phyloP scores from a whole-genome alignment of 2,329 filamentous ascomycete genomes.

The Penicillium psychrosexuale region DNA sequence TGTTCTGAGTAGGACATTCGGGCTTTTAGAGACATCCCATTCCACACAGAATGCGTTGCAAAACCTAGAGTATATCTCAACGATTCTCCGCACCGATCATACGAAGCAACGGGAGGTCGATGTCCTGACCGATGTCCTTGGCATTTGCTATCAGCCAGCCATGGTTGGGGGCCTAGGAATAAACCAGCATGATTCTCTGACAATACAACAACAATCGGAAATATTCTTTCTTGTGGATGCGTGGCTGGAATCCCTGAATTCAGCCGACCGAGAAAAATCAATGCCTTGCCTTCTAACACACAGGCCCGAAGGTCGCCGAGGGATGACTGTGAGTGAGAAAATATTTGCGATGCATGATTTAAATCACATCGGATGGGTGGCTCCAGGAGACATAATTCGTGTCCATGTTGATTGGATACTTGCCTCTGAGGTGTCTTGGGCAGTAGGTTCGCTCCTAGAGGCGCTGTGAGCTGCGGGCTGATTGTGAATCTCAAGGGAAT shows the following conservation, averaged over 20 bases:
- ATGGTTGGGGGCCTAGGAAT: constrained; percentile 21
- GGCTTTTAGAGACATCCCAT: neutral
- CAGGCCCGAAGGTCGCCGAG: constrained; percentile 16
- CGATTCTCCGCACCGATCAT: neutral
- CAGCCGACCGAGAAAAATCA: constrained; percentile 18
- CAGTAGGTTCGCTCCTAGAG: constrained; percentile 17
- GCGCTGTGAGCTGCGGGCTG: neutral
- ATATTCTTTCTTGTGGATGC: constrained; percentile 26
- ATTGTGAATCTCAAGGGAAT: constrained; percentile 29
- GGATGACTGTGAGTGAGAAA: constrained; percentile 47
- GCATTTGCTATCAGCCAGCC: constrained; percentile 17
- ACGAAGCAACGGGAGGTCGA: constrained; percentile 6
- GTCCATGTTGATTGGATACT: constrained; percentile 48
- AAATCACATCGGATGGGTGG: constrained; percentile 32
- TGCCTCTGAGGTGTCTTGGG: constrained; percentile 45
- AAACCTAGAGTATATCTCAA: neutral
- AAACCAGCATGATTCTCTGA: neutral
- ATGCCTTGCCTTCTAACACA: constrained; percentile 4
- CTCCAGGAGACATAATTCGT: constrained; percentile 41
- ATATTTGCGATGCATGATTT: constrained; percentile 48
- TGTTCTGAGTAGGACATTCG: neutral
- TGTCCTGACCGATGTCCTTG: constrained; percentile 18
- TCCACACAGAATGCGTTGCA: no score
- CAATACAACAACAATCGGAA: constrained; percentile 16
- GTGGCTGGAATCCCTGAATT: constrained; percentile 32